Evolutionary conservation across 1,284 basidiomycete species (phyloP), one percentile per base, ranked within the genome.

Genomic region (Moesziomyces antarcticus): DNA sequence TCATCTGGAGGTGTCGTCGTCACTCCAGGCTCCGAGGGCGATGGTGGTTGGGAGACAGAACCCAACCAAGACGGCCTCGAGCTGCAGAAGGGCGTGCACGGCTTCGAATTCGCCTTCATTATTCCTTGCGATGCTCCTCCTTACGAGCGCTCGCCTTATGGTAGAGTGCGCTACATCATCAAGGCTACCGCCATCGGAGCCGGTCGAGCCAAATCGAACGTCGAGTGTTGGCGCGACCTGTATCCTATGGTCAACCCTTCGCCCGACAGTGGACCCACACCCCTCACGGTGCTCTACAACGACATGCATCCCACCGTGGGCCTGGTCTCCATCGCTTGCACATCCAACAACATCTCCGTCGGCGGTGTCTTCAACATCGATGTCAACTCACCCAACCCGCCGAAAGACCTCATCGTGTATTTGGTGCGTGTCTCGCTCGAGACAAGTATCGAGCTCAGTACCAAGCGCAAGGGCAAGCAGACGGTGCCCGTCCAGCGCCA

Each of bases 31-130:
- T 75, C 73, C 11, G 70, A 69, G 55, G 35, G 47, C 3, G 68
- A 68, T 18, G 48, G 48, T 20, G 68, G 62, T 1, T 68, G 57
- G 53, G 70, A 77, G 27, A 62, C 56, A 3, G 70, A 67, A 30
- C 56, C 61, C 11, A 37, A 48, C 6, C 73, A 75, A 20, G 64
- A 75, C n/a, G 82, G 82, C 1, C 50, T 84, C 1, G 77, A 79
- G 33, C 66, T 84, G 30, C 70, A 67, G 20, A 83, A 82, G 41
- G 82, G 82, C n/a, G 80, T 84, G 3, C 82, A 84, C 51, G 80
- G 80, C n/a, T 84, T 84, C 40, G 82, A 84, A 37, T 84, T 82
- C 48, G 81, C 82, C 11, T 84, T 84, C 42, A 84, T 83, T 55
- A 70, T 84, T 18, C 80, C 80, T 1, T 74, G 81, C 37, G 77